Evolutionary conservation across 495 filamentous ascomycete genomes (phyloP).

Genomic region (Glonium stellatum): DNA sequence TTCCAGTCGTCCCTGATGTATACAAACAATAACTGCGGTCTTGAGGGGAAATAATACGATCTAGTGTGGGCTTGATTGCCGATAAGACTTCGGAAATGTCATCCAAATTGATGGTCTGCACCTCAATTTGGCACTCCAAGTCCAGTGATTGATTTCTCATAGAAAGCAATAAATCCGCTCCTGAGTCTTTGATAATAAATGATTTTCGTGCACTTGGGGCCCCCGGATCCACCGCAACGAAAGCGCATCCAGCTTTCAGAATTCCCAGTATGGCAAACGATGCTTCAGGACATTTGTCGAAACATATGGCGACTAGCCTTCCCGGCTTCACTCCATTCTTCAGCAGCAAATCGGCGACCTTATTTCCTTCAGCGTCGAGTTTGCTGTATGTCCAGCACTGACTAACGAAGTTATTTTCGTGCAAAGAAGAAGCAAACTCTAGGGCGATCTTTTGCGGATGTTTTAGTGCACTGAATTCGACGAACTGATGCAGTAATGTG

Average conservation of each 20-base stretch:
- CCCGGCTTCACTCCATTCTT: conserved; percentile 37
- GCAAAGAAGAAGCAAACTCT: conserved; percentile 49
- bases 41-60: conserved; percentile 12
- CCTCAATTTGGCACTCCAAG: neutral
- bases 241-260: conserved; percentile 74
- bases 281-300: conserved; percentile 72
- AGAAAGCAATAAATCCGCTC: conserved; percentile 47
- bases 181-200: conserved; percentile 61
- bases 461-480: conserved; percentile 43
- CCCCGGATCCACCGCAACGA: conserved; percentile 64
- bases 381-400: conserved; percentile 56
- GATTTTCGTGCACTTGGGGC: conserved; percentile 55
- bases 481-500: conserved; percentile 54
- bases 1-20: conserved; percentile 77
- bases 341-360: conserved; percentile 50
- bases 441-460: conserved; percentile 48
- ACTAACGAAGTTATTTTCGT: conserved; percentile 30
- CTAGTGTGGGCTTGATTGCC: conserved; percentile 7
- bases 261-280: conserved; percentile 75
- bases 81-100: neutral
- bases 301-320: conserved; percentile 64
- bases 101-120: conserved; percentile 20
- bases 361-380: conserved; percentile 54
- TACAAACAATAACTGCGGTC: conserved; percentile 66
- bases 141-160: conserved; percentile 29